A percentile compares a stretch with the other conserved stretches of the same genome.
These are phyloP conservation scores for Helotiales sp. DNA, from an alignment of 2,329 filamentous ascomycete species.

Conservation along the genomic window DNA sequence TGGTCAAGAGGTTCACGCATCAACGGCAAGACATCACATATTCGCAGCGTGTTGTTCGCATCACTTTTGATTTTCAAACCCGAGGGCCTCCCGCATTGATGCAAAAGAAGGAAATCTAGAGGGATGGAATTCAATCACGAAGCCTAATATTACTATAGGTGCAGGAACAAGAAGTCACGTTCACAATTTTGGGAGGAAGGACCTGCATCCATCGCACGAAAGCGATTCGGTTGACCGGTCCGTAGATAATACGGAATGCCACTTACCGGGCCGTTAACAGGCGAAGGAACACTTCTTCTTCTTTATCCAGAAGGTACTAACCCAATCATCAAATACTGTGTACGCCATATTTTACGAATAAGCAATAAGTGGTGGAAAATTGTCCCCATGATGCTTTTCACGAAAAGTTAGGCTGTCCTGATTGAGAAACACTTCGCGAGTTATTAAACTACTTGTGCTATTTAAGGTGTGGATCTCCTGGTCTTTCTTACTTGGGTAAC, in stretches of 20 bases:
- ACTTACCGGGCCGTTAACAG: neutral
- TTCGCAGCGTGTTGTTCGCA: no score
- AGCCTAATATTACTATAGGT: neutral
- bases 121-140: no score
- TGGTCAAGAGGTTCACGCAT: no score
- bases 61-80: no score
- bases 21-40: no score
- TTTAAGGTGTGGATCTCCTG: neutral
- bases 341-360: neutral
- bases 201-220: neutral
- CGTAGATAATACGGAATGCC: neutral
- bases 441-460: neutral
- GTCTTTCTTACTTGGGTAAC: neutral
- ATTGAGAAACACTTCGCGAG: neutral
- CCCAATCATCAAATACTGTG: neutral
- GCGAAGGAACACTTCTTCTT: neutral
- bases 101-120: no score
- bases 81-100: no score
- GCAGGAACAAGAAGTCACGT: neutral
- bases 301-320: neutral
- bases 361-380: slow-evolving; percentile 1
- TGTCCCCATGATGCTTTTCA: neutral
- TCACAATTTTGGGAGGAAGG: neutral
- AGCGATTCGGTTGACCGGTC: neutral
- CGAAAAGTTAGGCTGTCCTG: no score